phyloP scores from a whole-genome alignment of 2,329 filamentous ascomycete species.

The Tricladium varicosporioides region DNA sequence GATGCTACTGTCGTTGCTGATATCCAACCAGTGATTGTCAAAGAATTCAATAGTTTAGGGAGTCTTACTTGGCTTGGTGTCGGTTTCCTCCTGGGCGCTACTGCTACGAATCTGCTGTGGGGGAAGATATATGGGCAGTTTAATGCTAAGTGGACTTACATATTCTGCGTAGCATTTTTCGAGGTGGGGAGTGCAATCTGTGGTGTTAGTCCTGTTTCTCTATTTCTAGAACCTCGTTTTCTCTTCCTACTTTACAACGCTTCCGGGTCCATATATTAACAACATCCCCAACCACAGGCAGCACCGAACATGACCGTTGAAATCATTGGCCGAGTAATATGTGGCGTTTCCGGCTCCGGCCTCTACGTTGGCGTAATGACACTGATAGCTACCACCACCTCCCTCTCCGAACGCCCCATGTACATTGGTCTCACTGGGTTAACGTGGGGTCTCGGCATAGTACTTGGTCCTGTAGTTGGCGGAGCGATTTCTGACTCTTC shows the following conservation, averaged over 20 bases:
- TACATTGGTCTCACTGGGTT: slow-evolving; percentile 36
- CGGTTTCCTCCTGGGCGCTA: slow-evolving; percentile 42
- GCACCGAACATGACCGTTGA: slow-evolving; percentile 34
- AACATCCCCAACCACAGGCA: background rate
- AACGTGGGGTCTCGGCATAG: slow-evolving; percentile 44
- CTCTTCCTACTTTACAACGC: background rate
- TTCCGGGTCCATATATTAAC: background rate
- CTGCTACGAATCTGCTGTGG: slow-evolving; percentile 38
- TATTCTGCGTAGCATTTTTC: slow-evolving; percentile 26
- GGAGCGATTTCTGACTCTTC: slow-evolving; percentile 42
- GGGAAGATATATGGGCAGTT: slow-evolving; percentile 36
- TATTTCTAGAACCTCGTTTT: background rate
- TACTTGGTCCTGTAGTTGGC: slow-evolving; percentile 47
- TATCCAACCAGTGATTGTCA: slow-evolving; percentile 6
- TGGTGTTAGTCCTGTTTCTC: slow-evolving; percentile 11
- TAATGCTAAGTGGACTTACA: slow-evolving; percentile 35
- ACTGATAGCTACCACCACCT: slow-evolving; percentile 39
- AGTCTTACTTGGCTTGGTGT: slow-evolving; percentile 43
- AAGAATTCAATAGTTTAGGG: slow-evolving; percentile 36
- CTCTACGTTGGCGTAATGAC: slow-evolving; percentile 39
- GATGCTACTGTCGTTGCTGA: slow-evolving; percentile 10
- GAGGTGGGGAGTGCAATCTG: slow-evolving; percentile 31
- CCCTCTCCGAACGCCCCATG: slow-evolving; percentile 36
- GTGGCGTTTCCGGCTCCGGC: slow-evolving; percentile 41
- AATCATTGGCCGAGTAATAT: slow-evolving; percentile 44